Percentiles rank a stretch among this genome's conserved stretches.
These are phyloP conservation scores for Naganishia liquefaciens DNA, from an alignment of 1,284 basidiomycete species.

Conservation along the genomic window DNA sequence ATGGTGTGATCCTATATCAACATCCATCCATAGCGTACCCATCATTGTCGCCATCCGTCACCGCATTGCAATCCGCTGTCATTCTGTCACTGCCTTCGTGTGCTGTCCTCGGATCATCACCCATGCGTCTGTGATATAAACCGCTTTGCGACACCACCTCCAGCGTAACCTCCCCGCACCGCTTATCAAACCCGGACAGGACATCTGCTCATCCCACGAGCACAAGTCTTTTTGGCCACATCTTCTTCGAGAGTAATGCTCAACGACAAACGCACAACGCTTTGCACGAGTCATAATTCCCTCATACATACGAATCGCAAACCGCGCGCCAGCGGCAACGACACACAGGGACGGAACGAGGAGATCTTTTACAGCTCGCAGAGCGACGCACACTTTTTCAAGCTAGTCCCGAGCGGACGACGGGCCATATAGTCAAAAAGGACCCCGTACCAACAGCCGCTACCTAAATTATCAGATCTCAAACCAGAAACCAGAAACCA, in stretches of 20 bases:
- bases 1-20: too few relatives aligned
- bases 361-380: conserved; percentile 8
- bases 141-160: background rate
- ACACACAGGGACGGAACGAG: background rate
- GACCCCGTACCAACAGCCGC: background rate
- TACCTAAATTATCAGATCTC: background rate
- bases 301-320: conserved; percentile 27
- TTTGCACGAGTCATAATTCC: conserved; percentile 24
- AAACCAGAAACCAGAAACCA: too few relatives aligned
- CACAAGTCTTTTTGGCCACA: too few relatives aligned
- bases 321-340: background rate
- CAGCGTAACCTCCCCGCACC: too few relatives aligned
- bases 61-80: too few relatives aligned
- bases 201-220: too few relatives aligned
- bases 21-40: too few relatives aligned
- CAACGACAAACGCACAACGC: conserved; percentile 24
- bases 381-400: conserved; percentile 11
- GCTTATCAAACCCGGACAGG: too few relatives aligned
- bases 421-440: conserved; percentile 16
- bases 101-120: too few relatives aligned
- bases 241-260: conserved; percentile 12
- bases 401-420: conserved; percentile 28
- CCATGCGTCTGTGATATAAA: too few relatives aligned
- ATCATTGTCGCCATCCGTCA: too few relatives aligned
- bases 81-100: too few relatives aligned